Conservation (phyloP, 768 basidiomycete species). For the Ephemerocybe angulata region DNA sequence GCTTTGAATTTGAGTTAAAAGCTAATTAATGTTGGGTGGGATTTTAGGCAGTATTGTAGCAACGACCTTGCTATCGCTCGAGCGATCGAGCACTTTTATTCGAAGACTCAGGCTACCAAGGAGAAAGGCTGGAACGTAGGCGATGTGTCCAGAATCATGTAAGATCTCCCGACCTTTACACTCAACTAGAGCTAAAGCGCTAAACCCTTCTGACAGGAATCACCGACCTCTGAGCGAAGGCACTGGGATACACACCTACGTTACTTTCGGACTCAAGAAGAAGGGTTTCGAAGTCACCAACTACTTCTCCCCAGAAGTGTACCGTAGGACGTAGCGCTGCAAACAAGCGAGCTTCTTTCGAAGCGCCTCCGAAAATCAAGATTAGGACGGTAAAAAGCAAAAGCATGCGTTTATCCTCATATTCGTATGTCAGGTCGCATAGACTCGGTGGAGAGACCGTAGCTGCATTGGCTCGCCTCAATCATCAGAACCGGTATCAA, state of each 20-base stretch:
- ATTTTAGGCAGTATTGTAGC: conserved; percentile 26
- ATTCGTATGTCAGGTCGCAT: no score
- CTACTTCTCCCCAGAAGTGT: conserved; percentile 31
- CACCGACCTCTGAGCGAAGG: conserved; percentile 21
- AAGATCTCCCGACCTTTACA: conserved; percentile 11
- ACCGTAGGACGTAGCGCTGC: no score
- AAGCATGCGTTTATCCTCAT: no score
- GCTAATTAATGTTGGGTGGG: background rate
- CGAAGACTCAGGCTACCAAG: conserved; percentile 13
- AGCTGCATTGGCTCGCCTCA: no score
- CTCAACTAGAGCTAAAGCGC: background rate
- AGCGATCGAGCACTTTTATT: conserved; percentile 26
- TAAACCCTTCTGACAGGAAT: conserved; percentile 15
- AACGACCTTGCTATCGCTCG: conserved; percentile 23
- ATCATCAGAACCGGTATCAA: no score
- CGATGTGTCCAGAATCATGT: conserved; percentile 27
- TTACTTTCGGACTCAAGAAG: conserved; percentile 29
- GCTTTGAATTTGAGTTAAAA: background rate
- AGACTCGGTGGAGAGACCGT: no score
- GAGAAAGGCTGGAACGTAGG: conserved; percentile 26
- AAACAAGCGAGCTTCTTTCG: no score
- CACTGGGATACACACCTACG: conserved; percentile 29
- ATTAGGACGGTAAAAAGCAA: no score
- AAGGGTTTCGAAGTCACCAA: conserved; percentile 29
- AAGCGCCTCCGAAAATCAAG: no score